Base-by-base conservation (phyloP, 208 protist species). In the Leptomonas seymouri region DNA sequence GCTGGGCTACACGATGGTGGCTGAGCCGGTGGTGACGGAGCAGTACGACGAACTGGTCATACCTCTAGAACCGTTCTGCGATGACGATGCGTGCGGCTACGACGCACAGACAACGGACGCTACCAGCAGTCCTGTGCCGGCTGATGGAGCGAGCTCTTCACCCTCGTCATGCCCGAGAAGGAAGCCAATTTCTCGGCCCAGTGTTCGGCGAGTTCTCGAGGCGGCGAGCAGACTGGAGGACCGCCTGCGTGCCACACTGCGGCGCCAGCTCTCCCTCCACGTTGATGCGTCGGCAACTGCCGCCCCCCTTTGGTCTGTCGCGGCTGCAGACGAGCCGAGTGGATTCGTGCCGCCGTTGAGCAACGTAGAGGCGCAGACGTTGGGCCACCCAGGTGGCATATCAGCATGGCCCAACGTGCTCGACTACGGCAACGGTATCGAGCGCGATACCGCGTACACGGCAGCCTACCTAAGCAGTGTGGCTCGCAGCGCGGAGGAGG, bases 31-130 rank as follows among this genome's bases (percentile, higher is more conserved):
- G 30, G 84, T 95, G 27, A 93, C 90, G 54, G 87, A 95, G 80
- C 73, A 83, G 27, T 95, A 95, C 61, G 90, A 95, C 48, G 90
- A 95, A 51, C 67, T 95, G 48, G 80, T 92, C 11, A 79, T 95
- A 18, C 89, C 89, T 5, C 54, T 86, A 18, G 44, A 53, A 0
- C 11, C 30, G 3, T 63, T 63, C 49, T 11, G 27, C 21, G 15
- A 65, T 11, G 53, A 9, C 28, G 51, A 57, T 39, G 51, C n/a
- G n/a, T n/a, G n/a, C n/a, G n/a, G n/a, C n/a, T n/a, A 16, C 49
- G 49, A 14, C 30, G 12, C 44, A 48, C 16, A 5, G 44, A 48
- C 3, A 4, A 48, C 7, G 3, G 44, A n/a, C 44, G 12, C 44
- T 4, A 21, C 44, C 7, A 21, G 44, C 44, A 16, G 3, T 4